These are phyloP conservation scores for Cutaneotrichosporon sp. DNA, from an alignment of 1,284 basidiomycete genomes.

Conservation along the genomic window DNA sequence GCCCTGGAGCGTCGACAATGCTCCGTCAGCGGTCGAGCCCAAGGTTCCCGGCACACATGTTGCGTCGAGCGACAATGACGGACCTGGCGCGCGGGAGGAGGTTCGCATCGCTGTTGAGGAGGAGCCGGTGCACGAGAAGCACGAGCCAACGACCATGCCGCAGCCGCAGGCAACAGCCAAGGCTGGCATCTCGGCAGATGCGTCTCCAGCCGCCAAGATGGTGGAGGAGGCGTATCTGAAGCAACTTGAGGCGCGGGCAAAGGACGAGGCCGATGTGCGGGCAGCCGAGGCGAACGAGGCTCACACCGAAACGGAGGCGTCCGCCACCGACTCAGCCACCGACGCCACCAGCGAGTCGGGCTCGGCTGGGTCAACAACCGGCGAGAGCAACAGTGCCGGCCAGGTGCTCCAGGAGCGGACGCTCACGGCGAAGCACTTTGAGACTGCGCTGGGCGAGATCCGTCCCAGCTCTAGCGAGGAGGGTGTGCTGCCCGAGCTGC, in stretches of 20 bases:
- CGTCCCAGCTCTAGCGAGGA: constrained; percentile 77
- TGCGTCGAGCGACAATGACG: not conserved
- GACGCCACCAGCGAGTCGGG: not conserved
- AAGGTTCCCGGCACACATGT: too few relatives aligned
- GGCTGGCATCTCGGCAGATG: constrained; percentile 2
- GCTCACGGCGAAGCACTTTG: constrained; percentile 58
- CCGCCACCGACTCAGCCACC: not conserved
- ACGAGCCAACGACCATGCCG: not conserved
- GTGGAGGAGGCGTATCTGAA: constrained; percentile 13
- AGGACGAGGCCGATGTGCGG: constrained; percentile 1
- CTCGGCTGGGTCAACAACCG: not conserved
- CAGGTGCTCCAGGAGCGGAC: constrained; percentile 9
- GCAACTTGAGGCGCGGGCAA: constrained; percentile 9
- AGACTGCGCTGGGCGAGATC: constrained; percentile 75
- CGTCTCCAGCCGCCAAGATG: constrained; percentile 10
- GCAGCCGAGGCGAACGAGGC: not conserved
- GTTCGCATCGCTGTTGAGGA: constrained; percentile 7
- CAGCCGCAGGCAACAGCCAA: not conserved
- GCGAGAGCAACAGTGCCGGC: not conserved
- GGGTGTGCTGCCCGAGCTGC: constrained; percentile 70
- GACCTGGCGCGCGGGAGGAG: constrained; percentile 2
- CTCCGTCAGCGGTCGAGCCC: not conserved
- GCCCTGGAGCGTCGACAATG: constrained; percentile 57
- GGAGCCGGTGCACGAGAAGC: constrained; percentile 5
- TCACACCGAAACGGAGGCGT: not conserved